Evolutionary conservation across 257 asterid species (phyloP), one percentile per base, ranked within the genome.

Genomic region (Solanum stenotomum): DNA sequence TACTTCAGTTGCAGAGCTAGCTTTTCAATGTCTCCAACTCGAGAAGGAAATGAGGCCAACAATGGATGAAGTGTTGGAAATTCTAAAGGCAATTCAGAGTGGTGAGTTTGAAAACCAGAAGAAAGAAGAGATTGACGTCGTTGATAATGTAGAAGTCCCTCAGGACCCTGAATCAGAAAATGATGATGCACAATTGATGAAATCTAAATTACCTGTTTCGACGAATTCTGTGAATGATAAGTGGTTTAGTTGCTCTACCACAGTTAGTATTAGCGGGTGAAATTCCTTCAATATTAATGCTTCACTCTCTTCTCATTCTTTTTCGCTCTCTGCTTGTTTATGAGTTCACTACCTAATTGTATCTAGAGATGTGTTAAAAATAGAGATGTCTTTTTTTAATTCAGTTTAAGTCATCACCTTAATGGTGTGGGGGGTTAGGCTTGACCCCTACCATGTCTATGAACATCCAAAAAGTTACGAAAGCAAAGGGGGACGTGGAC

Each of bases 21-120:
- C 94, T 46, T 93, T 94, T 40, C 89, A 89, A 65, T 94, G 95
- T 79, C 85, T 94, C 92, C 94, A 93, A 83, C 86, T 25, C 29
- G 93, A 93, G 33, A 94, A 89, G 89, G 94, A 94, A 2, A 46
- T 88, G 87, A 92, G 96, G 87, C 95, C 96, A 9, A 85, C 91
- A 4, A 94, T 94, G 94, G 92, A 89, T 15, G 94, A 94, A 89
- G 92, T 93, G 27, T n/a, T 94, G 86, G 85, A 44, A 15, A 6
- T 31, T 72, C 81, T 94, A 27, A 90, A 86, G 88, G 93, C 78
- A 6, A 88, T 93, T 87, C 87, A 75, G 81, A 85, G 61, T 1
- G 86, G 87, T 5, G 89, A 52, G 75, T 71, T 15, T 5, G 63
- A 63, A 18, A 67, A 14, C 13, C 87, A 87, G 70, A 40, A 61